Evolutionary conservation across 2,329 filamentous ascomycete genomes (phyloP), one percentile per base, ranked within the genome.

Genomic region (Venturiaceae sp.): DNA sequence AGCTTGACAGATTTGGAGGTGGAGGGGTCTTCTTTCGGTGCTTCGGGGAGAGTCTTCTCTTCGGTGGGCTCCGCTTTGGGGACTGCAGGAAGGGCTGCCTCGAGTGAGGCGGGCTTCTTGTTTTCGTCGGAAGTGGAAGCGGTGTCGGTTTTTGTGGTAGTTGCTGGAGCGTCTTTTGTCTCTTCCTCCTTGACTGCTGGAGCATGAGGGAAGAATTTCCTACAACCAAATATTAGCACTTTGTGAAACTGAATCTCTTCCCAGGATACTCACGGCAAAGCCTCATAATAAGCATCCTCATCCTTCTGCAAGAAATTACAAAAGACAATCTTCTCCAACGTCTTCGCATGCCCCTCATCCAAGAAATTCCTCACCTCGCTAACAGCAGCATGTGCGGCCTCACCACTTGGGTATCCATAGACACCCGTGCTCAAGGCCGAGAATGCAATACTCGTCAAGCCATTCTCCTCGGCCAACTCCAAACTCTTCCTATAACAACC

Each of bases 381-480:
- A 56, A 87, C 79, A 1, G 90, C 94, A 9, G 86, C 79, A n/a
- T 77, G 70, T 0, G 90, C 90, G 1, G 92, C 94, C 41, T 85
- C 80, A 0, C 68, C 63, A 64, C 83, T 88, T 0, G 92, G 92
- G 68, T 95, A 97, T 0, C 90, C 90, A 68, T 96, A 97, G 1
- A 96, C 71, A 0, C 92, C 94, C 0, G 92, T 96, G 67, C 91
- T 95, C 60, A 97, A 80, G 21, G 84, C 86, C 41, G 86, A 84
- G 65, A 99, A 96, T 0, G 90, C 94, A 58, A 97, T 79, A 50
- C 82, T 89, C 67, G 79, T 82, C 66, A 88, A 81, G 1, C 77
- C 79, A 57, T 86, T 79, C 55, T 83, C 71, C 0, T 83, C 84
- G 0, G 91, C 91, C n/a, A 95, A 69, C 65, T 87, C 75, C 60